Evolutionary conservation across 306 rosid species (phyloP).

Genomic region (cucumber (Cucumis sativus)): DNA sequence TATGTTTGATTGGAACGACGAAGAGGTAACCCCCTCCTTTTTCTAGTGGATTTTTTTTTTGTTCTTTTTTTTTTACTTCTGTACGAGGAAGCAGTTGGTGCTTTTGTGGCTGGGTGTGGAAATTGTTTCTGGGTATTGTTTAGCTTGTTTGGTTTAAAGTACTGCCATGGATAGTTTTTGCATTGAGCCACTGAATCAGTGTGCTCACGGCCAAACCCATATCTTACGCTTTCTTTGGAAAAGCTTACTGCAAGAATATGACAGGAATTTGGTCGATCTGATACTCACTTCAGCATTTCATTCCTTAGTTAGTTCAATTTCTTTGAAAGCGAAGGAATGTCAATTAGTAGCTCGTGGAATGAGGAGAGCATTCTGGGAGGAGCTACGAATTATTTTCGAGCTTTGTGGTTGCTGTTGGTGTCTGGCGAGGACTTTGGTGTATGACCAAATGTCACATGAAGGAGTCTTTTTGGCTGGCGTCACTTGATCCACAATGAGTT

Average conservation of each 20-base stretch:
- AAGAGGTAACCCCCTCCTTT: constrained; percentile 38
- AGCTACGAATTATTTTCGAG: not conserved
- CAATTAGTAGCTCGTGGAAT: not conserved
- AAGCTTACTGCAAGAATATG: not conserved
- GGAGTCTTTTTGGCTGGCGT: not conserved
- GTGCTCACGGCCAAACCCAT: not conserved
- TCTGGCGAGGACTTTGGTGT: not conserved
- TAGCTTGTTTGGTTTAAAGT: not conserved
- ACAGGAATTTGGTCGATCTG: not conserved
- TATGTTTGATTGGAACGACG: constrained; percentile 86
- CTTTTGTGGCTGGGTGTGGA: not conserved
- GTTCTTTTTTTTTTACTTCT: not conserved
- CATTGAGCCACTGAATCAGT: not conserved
- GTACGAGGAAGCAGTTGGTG: not conserved
- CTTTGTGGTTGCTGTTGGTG: not conserved
- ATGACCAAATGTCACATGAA: not conserved
- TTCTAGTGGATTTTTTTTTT: too few relatives aligned
- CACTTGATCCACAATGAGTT: not conserved
- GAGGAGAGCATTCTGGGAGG: not conserved
- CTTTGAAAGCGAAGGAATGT: not conserved
- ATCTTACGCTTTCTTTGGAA: not conserved
- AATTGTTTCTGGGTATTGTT: not conserved
- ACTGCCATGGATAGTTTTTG: not conserved
- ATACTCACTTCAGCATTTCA: not conserved
- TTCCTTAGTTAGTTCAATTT: not conserved